Evolutionary conservation across 768 basidiomycete genomes (phyloP), one percentile per base, ranked within the genome.

Genomic region (Kwoniella mangroviensis): DNA sequence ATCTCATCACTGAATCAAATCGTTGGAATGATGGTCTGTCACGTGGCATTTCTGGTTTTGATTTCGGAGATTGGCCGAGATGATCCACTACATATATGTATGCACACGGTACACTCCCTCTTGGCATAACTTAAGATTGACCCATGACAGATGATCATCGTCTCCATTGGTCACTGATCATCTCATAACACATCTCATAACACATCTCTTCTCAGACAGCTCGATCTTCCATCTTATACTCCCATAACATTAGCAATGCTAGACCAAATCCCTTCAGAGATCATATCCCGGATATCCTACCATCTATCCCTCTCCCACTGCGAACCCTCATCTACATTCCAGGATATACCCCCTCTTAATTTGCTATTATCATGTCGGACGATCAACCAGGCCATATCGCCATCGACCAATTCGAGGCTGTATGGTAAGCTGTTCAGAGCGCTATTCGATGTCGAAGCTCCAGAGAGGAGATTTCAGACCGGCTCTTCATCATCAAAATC

Each of bases 251-350:
- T 7, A 34, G 34, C 4, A 26, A 79, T 80, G 79, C 73, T 92
- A 65, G 84, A 85, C 64, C 83, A 83, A 6, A 83, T 94, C 54
- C 92, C 92, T 15, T 87, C 87, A 69, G 93, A 94, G 82, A 86
- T 94, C 49, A 86, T 94, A 55, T 90, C 93, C 78, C 88, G 89
- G 61, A 89, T 95, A 74, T 91, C 91, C 1, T 89, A 87, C 78
- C 89, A 88, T 74, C 83, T 88, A 12, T 54, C 45, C 51, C 88
- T 87, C 9, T 69, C 62, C 63, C 12, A 88, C 54, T 17, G 73
- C 65, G 1, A 34, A 26, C 2, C 69, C 60, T 19, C 49, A 21
- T 1, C 54, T n/a, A 41, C 34, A 49, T 43, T 56, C 21, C 34
- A 41, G 12, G 41, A 51, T 17, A 57, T 69, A 17, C 68, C 68